Base-by-base conservation (phyloP, 176 grass and related monocot species). In the Eragrostis curvula region DNA sequence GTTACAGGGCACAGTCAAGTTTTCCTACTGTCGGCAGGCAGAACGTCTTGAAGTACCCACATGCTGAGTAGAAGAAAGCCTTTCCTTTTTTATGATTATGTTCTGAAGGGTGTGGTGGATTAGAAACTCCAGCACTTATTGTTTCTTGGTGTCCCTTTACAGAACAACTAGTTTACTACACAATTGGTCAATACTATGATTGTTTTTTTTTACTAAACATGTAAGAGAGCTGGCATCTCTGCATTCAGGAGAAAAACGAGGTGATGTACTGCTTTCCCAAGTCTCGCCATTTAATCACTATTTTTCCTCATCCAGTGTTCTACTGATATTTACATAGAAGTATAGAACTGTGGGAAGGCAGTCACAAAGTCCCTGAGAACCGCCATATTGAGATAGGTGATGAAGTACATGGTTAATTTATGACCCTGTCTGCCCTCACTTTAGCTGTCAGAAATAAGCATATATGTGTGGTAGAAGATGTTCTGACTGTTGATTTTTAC, bases 11-110 rank as follows among this genome's bases (percentile, higher is more conserved):
- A 9, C 18, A 68, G 71, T 52, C 30, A 87, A 81, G 56, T 57
- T 43, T 75, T 62, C 42, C 52, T 70, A 43, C 29, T 87, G 79
- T 87, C 10, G 66, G 79, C 79, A 88, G 73, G 7, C 7, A 58
- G 6, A 58, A 70, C 64, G 12, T 66, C 11, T 65, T 39, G 3
- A 4, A 16, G 36, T 36, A 65, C 12, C 59, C 59, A 49, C 25
- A 50, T 75, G 41, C 70, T 68, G 70, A 74, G 42, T 58, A 74
- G 30, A 81, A 73, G 39, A 73, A 46, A 39, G 16, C 16, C 10
- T 51, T 51, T n/a, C n/a, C n/a, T n/a, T 58, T 51, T 52, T 71
- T 20, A 7, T 47, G 5, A 53, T n/a, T 63, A 87, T 3, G 21
- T 36, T 41, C 70, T n/a, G n/a, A 36, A 50, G 65, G 52, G 55